Conservation (phyloP, 345 rosid genomes). For the Anacardium occidentale region DNA sequence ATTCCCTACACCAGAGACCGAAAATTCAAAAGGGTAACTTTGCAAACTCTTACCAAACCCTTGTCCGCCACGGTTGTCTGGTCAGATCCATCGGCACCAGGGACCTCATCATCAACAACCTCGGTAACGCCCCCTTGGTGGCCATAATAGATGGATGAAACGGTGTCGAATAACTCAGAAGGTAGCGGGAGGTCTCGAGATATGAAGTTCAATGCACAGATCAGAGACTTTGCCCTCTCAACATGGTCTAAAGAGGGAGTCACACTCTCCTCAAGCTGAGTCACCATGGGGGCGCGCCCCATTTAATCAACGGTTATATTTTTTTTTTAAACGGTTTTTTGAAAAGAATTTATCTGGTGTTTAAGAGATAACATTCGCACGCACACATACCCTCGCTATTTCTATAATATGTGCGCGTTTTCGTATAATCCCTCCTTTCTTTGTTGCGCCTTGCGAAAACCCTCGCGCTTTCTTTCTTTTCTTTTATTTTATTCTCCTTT, state of each 20-base stretch:
- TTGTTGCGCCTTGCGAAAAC: neutral
- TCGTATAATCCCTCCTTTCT: conserved; percentile 13
- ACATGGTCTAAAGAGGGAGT: conserved; percentile 37
- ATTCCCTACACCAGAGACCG: conserved; percentile 13
- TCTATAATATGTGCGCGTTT: conserved; percentile 3
- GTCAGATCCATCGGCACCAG: conserved; percentile 28
- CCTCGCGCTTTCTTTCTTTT: conserved; percentile 12
- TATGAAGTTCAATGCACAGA: conserved; percentile 78
- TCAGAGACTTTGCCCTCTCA: conserved; percentile 66
- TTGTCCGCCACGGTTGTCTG: conserved; percentile 16
- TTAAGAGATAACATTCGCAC: conserved; percentile 14
- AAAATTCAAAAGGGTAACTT: conserved; percentile 23
- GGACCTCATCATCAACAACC: conserved; percentile 16
- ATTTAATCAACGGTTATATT: conserved; percentile 29
- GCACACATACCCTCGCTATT: neutral
- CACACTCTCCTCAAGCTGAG: conserved; percentile 43
- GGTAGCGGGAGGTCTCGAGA: conserved; percentile 93
- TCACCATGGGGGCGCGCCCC: conserved; percentile 76
- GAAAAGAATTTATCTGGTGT: conserved; percentile 16
- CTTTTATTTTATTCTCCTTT: no score
- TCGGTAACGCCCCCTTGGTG: conserved; percentile 19
- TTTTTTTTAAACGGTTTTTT: conserved; percentile 14
- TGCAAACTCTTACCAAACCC: conserved; percentile 38
- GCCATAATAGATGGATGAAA: conserved; percentile 65
- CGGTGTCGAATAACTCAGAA: conserved; percentile 57